A percentile compares a stretch with the other conserved stretches of the same genome.
phyloP scores from a whole-genome alignment of 441 rosid genomes.

The Euphorbia celastroides region DNA sequence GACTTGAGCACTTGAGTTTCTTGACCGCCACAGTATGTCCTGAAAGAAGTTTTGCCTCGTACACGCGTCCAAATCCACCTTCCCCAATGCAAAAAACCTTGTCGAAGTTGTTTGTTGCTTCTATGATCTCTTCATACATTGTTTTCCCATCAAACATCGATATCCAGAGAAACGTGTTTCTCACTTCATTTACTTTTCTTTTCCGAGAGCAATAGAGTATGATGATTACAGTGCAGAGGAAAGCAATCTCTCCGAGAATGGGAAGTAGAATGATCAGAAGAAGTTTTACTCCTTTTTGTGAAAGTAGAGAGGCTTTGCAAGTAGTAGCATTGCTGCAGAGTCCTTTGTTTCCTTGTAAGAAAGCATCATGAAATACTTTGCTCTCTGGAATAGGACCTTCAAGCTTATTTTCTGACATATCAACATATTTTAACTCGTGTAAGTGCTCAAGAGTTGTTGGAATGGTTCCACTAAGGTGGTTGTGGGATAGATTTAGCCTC shows the following conservation, averaged over 20 bases:
- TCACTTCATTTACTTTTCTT: not conserved
- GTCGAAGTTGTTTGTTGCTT: slow-evolving; percentile 22
- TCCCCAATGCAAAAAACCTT: slow-evolving; percentile 25
- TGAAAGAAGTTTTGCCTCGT: no score
- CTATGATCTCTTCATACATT: slow-evolving; percentile 21
- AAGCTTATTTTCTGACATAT: not conserved
- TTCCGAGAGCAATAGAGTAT: not conserved
- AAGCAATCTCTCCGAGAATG: not conserved
- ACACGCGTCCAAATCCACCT: no score
- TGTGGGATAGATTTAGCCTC: not conserved
- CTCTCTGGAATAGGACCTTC: slow-evolving; percentile 29
- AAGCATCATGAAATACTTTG: slow-evolving; percentile 28
- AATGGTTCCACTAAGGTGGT: not conserved
- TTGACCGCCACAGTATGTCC: no score
- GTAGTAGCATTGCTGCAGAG: slow-evolving; percentile 23
- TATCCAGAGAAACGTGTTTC: not conserved
- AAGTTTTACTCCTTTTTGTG: not conserved
- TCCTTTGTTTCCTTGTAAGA: slow-evolving; percentile 23
- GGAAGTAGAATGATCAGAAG: slow-evolving; percentile 5
- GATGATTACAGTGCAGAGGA: not conserved
- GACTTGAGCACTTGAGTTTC: no score
- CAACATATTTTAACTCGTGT: not conserved
- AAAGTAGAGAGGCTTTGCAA: not conserved
- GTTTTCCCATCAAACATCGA: no score
- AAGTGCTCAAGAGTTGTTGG: not conserved